Conservation (phyloP, 2,329 filamentous ascomycete species). For the Epichloe aotearoae region DNA sequence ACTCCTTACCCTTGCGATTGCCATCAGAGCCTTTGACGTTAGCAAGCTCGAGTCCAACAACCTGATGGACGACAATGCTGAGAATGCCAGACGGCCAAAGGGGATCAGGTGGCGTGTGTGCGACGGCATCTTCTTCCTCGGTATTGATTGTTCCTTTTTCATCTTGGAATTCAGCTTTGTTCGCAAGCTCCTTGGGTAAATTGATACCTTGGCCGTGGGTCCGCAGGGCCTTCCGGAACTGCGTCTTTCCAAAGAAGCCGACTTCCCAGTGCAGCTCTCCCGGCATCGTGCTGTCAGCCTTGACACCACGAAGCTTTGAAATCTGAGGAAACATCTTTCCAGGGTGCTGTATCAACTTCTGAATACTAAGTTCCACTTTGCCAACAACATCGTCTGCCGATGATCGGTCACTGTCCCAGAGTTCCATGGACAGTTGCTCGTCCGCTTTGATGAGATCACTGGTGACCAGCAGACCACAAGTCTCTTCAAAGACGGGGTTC, state of each 20-base stretch:
- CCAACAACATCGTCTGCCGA: conserved; percentile 92
- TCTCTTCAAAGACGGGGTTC: conserved; percentile 88
- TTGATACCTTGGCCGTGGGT: conserved; percentile 76
- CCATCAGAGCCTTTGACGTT: conserved; percentile 78
- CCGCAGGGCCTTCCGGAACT: conserved; percentile 69
- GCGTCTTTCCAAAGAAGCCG: conserved; percentile 84
- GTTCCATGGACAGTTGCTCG: conserved; percentile 82
- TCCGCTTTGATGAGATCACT: conserved; percentile 84
- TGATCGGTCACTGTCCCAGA: conserved; percentile 91
- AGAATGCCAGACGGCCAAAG: conserved; percentile 87
- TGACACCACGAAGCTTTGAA: conserved; percentile 70
- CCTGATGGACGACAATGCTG: conserved; percentile 80
- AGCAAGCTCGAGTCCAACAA: conserved; percentile 85
- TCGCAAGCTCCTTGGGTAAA: conserved; percentile 58
- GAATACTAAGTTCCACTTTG: conserved; percentile 85
- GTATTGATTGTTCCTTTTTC: conserved; percentile 65
- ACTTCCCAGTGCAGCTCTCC: conserved; percentile 94
- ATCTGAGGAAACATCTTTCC: conserved; percentile 85
- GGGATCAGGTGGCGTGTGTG: conserved; percentile 87
- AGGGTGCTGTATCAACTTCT: conserved; percentile 85
- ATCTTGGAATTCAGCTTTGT: conserved; percentile 69
- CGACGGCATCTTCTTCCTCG: conserved; percentile 65
- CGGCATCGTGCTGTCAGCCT: conserved; percentile 77
- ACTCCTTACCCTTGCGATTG: conserved; percentile 73
- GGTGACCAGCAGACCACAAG: conserved; percentile 71